Evolutionary conservation across 805 yeast species (phyloP).

Genomic region (Alloascoidea africana): DNA sequence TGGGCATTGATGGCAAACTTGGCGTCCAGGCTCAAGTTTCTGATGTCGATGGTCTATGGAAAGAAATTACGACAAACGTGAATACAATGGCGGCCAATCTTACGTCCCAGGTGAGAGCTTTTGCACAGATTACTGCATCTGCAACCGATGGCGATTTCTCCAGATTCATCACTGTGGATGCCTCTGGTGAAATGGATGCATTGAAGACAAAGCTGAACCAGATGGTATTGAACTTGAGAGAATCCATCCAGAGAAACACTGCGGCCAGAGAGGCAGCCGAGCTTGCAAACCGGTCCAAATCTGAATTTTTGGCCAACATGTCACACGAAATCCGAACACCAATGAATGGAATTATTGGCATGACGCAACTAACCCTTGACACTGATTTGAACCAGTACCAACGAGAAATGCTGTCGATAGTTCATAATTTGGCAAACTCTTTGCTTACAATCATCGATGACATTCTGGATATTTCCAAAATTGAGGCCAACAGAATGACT

Average conservation of each 20-base stretch:
- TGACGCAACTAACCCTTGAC: conserved; percentile 81
- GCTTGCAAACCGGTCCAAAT: conserved; percentile 75
- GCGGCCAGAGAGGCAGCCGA: conserved; percentile 94
- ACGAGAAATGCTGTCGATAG: conserved; percentile 82
- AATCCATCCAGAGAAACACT: conserved; percentile 80
- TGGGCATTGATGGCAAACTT: conserved; percentile 84
- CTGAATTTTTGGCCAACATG: conserved; percentile 82
- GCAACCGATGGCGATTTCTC: conserved; percentile 92
- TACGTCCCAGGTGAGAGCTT: conserved; percentile 85
- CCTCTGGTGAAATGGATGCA: conserved; percentile 75
- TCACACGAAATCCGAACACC: conserved; percentile 86
- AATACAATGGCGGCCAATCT: conserved; percentile 90
- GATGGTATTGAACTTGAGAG: conserved; percentile 78
- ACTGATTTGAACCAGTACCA: conserved; percentile 85
- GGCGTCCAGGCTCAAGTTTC: conserved; percentile 88
- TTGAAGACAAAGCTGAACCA: conserved; percentile 45
- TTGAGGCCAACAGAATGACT: conserved; percentile 89
- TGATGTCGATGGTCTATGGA: conserved; percentile 88
- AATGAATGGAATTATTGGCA: conserved; percentile 84
- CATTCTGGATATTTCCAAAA: conserved; percentile 81
- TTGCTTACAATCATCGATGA: conserved; percentile 79
- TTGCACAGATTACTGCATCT: conserved; percentile 87
- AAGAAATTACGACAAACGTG: conserved; percentile 80
- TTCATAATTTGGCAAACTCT: conserved; percentile 77
- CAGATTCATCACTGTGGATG: conserved; percentile 80